Evolutionary conservation across 1,284 basidiomycete species (phyloP), one percentile per base, ranked within the genome.

Genomic region (Sanguinoderma infundibulare): DNA sequence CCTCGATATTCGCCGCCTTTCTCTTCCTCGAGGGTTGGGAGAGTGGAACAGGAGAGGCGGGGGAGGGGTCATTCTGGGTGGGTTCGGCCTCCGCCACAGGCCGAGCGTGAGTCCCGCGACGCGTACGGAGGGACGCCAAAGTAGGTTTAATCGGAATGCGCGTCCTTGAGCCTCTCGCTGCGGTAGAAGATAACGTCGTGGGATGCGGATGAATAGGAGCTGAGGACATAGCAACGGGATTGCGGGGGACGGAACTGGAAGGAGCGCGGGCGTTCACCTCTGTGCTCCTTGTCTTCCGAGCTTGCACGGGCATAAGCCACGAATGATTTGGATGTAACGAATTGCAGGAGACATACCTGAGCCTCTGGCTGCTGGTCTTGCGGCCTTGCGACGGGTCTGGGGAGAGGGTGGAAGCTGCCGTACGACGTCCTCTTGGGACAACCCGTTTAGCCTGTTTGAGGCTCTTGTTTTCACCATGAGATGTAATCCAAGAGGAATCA

Each of bases 391-490:
- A 12, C 10, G 20, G 30, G 34, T 14, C 15, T 34, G 6, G 30
- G 8, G 35, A 22, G 49, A 14, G 49, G n/a, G 12, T 35, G 14
- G 30, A 20, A 35, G 20, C 34, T 51, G 10, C 22, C n/a, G 34
- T 20, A 5, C 34, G 10, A 34, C n/a, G 34, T 20, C 7, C 34
- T n/a, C 24, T n/a, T 30, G 15, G 30, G 34, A 15, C n/a, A 32
- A 36, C 32, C 34, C 35, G 2, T n/a, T 51, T 20, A 3, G 5
- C 20, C 32, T 51, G n/a, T n/a, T 24, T 15, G 54, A 55, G 15
- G 20, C 12, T 20, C 22, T 32, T 55, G 54, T 55, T 9, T 55
- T 46, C 34, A 55, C 44, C 54, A 47, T 47, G 12, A n/a, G 14
- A 15, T 15, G n/a, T 22, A 49, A 28, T 47, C 20, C 10, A 22